Evolutionary conservation across 495 filamentous ascomycete genomes (phyloP).

Genomic region (Lophiostoma macrostomum): DNA sequence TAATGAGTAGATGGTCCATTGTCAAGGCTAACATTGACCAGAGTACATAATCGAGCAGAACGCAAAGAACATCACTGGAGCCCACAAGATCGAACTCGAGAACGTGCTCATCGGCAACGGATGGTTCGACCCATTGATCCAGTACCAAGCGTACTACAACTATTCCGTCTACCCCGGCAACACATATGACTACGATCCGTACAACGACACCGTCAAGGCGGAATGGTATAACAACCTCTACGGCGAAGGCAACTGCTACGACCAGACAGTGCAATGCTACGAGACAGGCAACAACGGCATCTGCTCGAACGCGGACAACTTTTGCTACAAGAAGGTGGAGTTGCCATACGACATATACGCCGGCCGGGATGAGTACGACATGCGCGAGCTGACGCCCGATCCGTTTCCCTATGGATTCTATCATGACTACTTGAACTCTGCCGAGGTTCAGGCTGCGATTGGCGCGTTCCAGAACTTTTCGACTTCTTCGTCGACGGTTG

Average conservation of each 20-base stretch:
- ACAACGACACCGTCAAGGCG: constrained; percentile 31
- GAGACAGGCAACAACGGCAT: constrained; percentile 45
- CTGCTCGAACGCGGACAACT: constrained; percentile 51
- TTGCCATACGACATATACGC: constrained; percentile 51
- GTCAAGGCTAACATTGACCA: constrained; percentile 1
- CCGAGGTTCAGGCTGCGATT: constrained; percentile 55
- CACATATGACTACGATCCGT: constrained; percentile 53
- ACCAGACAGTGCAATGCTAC: constrained; percentile 53
- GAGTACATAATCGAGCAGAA: constrained; percentile 66
- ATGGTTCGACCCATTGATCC: constrained; percentile 58
- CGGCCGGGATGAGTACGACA: constrained; percentile 59
- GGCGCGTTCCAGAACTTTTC: constrained; percentile 60
- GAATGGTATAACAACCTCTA: constrained; percentile 61
- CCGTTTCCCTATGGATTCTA: constrained; percentile 62
- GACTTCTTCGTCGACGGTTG: constrained; percentile 47
- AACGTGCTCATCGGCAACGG: constrained; percentile 58
- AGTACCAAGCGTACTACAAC: constrained; percentile 65
- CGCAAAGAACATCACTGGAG: constrained; percentile 47
- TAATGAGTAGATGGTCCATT: constrained; percentile 41
- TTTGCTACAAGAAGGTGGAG: constrained; percentile 56
- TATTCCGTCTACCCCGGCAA: constrained; percentile 56
- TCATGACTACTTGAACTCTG: constrained; percentile 56
- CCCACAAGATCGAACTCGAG: constrained; percentile 53
- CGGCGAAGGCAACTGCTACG: constrained; percentile 61
- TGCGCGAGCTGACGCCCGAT: constrained; percentile 55